A percentile compares a stretch with the other conserved stretches of the same genome.
Evolutionary conservation across 179 eudicot genomes (phyloP).

Genomic region (Beta corolliflora): DNA sequence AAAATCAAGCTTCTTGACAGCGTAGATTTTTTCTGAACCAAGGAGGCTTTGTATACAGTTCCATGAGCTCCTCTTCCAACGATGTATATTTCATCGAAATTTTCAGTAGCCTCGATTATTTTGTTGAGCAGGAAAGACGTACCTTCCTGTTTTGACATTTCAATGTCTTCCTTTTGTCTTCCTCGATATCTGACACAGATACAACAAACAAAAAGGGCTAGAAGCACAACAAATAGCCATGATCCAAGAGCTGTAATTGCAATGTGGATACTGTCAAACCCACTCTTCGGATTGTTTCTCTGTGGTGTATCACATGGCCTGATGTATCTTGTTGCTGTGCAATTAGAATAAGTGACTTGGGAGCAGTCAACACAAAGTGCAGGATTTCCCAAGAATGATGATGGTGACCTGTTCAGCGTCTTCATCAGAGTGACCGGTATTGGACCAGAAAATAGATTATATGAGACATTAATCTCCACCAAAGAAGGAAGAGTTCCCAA

Average conservation of each 20-base stretch:
- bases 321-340: conserved; percentile 30
- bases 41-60: conserved; percentile 62
- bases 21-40: conserved; percentile 57
- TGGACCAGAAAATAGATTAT: conserved; percentile 58
- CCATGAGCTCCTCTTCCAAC: conserved; percentile 93
- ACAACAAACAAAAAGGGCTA: conserved; percentile 35
- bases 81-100: conserved; percentile 53
- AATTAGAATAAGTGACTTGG: conserved; percentile 26
- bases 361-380: conserved; percentile 56
- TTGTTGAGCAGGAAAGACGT: conserved; percentile 49
- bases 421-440: conserved; percentile 44
- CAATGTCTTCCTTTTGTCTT: conserved; percentile 26
- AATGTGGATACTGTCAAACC: conserved; percentile 32
- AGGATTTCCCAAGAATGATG: conserved; percentile 57
- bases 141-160: conserved; percentile 48
- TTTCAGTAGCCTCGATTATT: conserved; percentile 67
- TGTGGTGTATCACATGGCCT: conserved; percentile 34
- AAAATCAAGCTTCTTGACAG: conserved; percentile 67
- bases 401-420: conserved; percentile 40
- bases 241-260: conserved; percentile 51
- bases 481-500: conserved; percentile 47
- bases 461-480: conserved; percentile 47
- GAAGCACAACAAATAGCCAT: conserved; percentile 32
- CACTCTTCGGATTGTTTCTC: conserved; percentile 18
- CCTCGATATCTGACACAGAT: conserved; percentile 27